Percentiles rank a stretch among this genome's conserved stretches.
Conservation (phyloP, 257 asterid genomes). For the Solanum chmielewskii region DNA sequence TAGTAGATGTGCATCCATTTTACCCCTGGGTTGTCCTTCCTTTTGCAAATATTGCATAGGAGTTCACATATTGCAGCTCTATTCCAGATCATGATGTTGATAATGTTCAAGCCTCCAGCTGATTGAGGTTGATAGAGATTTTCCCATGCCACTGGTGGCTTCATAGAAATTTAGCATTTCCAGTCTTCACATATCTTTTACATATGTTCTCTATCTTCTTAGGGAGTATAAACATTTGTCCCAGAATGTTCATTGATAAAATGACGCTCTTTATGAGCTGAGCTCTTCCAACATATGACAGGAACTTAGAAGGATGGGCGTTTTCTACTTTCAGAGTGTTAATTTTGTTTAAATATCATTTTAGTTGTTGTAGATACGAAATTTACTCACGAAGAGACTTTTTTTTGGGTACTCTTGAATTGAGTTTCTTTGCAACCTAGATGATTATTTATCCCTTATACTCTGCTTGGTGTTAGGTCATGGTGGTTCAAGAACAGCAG, state of each 20-base stretch:
- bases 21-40: neutral
- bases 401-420: neutral
- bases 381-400: neutral
- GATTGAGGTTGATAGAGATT: neutral
- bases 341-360: neutral
- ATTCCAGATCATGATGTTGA: neutral
- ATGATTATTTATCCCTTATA: neutral
- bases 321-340: neutral
- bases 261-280: neutral
- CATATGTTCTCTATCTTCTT: neutral
- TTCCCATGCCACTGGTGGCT: neutral
- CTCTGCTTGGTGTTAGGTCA: slow-evolving; percentile 37
- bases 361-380: neutral
- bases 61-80: neutral
- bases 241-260: neutral
- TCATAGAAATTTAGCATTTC: neutral
- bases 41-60: neutral
- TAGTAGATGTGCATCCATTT: neutral
- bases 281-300: neutral
- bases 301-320: neutral
- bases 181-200: neutral
- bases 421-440: neutral
- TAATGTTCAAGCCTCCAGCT: neutral
- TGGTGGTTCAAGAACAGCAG: slow-evolving; percentile 77
- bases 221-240: neutral